Evolutionary conservation across 2,329 filamentous ascomycete species (phyloP).

Genomic region (Sarocladiaceae sp.): DNA sequence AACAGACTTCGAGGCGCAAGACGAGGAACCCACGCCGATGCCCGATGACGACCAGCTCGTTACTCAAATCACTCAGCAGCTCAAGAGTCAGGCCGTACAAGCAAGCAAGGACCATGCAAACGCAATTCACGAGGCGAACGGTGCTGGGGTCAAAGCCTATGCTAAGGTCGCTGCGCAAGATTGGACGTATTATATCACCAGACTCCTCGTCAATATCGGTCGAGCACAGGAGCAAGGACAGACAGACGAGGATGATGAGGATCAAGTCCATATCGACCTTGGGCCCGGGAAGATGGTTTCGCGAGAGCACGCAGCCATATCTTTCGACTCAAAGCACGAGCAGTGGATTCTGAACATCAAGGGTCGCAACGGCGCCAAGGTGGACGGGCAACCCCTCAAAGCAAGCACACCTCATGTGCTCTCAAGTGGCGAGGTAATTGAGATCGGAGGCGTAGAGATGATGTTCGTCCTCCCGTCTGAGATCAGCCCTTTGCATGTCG

Average conservation of each 20-base stretch:
- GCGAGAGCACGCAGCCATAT: conserved; percentile 70
- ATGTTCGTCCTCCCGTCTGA: conserved; percentile 92
- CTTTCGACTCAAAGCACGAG: conserved; percentile 63
- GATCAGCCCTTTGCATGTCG: conserved; percentile 60
- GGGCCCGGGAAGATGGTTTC: conserved; percentile 80
- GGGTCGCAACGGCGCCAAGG: conserved; percentile 84
- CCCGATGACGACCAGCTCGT: conserved; percentile 54
- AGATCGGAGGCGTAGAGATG: conserved; percentile 93
- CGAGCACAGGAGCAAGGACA: conserved; percentile 53
- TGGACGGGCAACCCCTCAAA: conserved; percentile 71
- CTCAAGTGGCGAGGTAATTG: conserved; percentile 83
- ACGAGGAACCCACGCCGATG: conserved; percentile 31
- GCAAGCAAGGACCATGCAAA: conserved; percentile 61
- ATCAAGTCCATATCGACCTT: conserved; percentile 78
- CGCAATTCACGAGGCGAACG: conserved; percentile 56
- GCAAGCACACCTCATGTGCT: conserved; percentile 50
- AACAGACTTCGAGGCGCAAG: conserved; percentile 27
- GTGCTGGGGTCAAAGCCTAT: conserved; percentile 66
- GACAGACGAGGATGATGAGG: conserved; percentile 40
- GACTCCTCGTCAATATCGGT: conserved; percentile 71
- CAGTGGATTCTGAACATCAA: conserved; percentile 84
- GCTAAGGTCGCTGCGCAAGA: conserved; percentile 78
- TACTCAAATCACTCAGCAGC: conserved; percentile 49
- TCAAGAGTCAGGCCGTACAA: conserved; percentile 47
- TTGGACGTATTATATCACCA: conserved; percentile 81